Base-by-base conservation (phyloP, 129 eudicot species). In the Pittosporum tobira region DNA sequence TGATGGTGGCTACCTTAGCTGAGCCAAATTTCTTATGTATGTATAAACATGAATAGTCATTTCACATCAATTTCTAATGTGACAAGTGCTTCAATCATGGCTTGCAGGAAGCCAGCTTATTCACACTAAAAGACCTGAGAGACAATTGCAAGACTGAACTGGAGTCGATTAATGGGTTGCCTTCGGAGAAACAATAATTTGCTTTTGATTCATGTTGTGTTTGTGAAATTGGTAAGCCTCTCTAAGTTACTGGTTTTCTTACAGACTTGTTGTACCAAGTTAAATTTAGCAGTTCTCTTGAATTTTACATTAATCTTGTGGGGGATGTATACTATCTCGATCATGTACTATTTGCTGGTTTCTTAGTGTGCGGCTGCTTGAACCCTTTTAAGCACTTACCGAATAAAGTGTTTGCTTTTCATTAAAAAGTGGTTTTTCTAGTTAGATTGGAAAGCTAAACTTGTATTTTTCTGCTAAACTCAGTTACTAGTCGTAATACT, bases 41-140 rank as follows among this genome's bases (percentile, higher is more conserved):
- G n/a, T n/a, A n/a, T n/a, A n/a, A n/a, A n/a, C n/a, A n/a, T n/a
- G n/a, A n/a, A n/a, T n/a, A n/a, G n/a, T n/a, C n/a, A n/a, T n/a
- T n/a, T n/a, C n/a, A n/a, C n/a, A n/a, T n/a, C n/a, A n/a, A n/a
- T 38, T 30, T 8, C 12, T 73, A 20, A 25, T 48, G 51, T 51
- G 27, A 36, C 27, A 42, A 44, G 18, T 48, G 15, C 3, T 28
- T 65, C 51, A n/a, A 59, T 45, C 22, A 34, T 48, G 48, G n/a
- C n/a, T n/a, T n/a, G 74, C 94, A 88, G 96, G 89, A 81, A 74
- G 53, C 71, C 31, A 73, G 65, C 62, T 71, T 88, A 60, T 63
- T 65, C 34, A 70, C 80, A 57, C 68, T 88, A 22, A 71, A 71
- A 59, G 87, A 88, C 28, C 27, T 84, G 50, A 74, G 87, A 74